Base-by-base conservation (phyloP, 2,329 filamentous ascomycete genomes). In the Aspergillus neotritici region DNA sequence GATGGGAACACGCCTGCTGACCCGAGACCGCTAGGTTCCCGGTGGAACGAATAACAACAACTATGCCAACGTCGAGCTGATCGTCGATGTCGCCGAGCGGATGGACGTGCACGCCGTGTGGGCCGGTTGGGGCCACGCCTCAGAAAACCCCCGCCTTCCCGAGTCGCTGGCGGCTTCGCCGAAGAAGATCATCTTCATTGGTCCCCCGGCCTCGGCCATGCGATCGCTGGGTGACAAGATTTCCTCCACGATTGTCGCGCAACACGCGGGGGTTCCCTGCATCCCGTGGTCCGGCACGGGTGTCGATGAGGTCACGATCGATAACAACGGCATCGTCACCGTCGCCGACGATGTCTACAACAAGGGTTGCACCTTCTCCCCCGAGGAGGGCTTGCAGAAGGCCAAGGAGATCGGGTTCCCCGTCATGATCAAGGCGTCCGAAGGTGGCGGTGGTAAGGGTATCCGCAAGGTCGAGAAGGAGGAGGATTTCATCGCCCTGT, bases 11-110 rank as follows among this genome's bases (percentile, higher is more conserved):
- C n/a, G 32, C 11, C 12, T 11, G 17, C 15, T 41, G 34, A 42
- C 21, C 25, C n/a, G 12, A 33, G 13, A 9, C 3, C 16, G 11
- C 49, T 59, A 79, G 76, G 91, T 98, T 49, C 93, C 93, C 29
- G 93, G 93, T 63, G 93, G 93, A 64, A 98, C 93, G 50, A 98
- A 98, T 76, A 98, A 98, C 79, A 95, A 98, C 83, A 98, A 98
- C 73, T 98, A 98, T 72, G 93, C 93, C 73, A 98, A 98, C 67
- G 93, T 98, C 48, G 93, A 98, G 75, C 78, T 98, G 66, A 98
- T 98, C 69, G 93, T 98, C 55, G 93, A 98, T 74, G 83, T 98
- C 65, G 93, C 93, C 17, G 93, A 98, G 78, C 88, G 93, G 51
- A 97, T 96, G 89, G 82, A 91, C 60, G 93, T 98, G 48, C 93